A percentile compares a stretch with the other conserved stretches of the same genome.
Evolutionary conservation across 2,329 filamentous ascomycete species (phyloP).

Genomic region (Mycosphaerella arachidis): DNA sequence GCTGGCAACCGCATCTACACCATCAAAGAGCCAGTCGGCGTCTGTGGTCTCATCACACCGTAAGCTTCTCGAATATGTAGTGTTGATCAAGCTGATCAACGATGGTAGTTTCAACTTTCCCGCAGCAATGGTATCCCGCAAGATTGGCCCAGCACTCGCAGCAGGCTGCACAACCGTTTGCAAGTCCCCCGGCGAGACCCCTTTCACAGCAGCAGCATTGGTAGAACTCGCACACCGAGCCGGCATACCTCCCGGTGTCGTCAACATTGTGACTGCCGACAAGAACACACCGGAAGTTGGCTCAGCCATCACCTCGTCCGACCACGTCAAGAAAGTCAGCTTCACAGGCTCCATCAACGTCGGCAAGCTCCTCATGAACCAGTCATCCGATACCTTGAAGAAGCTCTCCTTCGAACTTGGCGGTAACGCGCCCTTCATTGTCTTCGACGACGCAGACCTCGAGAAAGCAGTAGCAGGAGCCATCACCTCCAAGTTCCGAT

Average conservation of each 20-base stretch:
- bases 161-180: constrained; percentile 93
- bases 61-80: constrained; percentile 23
- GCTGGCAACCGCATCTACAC: constrained; percentile 72
- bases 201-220: constrained; percentile 81
- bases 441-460: constrained; percentile 88
- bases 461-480: constrained; percentile 72
- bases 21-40: constrained; percentile 77
- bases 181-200: constrained; percentile 89
- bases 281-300: constrained; percentile 78
- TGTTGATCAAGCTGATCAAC: background rate
- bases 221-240: constrained; percentile 82
- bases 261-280: constrained; percentile 80
- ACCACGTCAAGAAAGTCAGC: constrained; percentile 75
- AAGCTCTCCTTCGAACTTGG: constrained; percentile 86
- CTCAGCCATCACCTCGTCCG: constrained; percentile 67
- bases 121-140: constrained; percentile 46
- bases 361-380: constrained; percentile 79
- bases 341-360: constrained; percentile 76
- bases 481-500: constrained; percentile 83
- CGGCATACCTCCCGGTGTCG: constrained; percentile 82
- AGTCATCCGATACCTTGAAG: constrained; percentile 78
- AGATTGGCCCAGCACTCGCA: constrained; percentile 65
- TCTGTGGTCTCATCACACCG: constrained; percentile 77
- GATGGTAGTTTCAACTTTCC: constrained; percentile 66
- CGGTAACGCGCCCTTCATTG: constrained; percentile 92